phyloP scores from a whole-genome alignment of 805 yeast genomes.

The Candida vartiovaarae region DNA sequence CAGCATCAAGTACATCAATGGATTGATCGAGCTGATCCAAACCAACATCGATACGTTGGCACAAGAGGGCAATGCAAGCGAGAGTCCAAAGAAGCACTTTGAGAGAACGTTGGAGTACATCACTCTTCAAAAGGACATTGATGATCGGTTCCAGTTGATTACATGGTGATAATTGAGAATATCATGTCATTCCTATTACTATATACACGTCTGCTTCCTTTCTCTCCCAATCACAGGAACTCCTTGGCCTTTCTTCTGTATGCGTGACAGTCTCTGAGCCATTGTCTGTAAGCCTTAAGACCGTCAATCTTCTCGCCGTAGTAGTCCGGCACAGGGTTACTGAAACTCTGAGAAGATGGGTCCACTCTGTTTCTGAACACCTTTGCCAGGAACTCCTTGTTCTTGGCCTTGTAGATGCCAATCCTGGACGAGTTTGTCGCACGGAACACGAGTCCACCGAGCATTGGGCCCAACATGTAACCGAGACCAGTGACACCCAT shows the following conservation, averaged over 20 bases:
- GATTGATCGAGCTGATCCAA: slow-evolving; percentile 74
- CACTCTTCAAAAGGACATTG: slow-evolving; percentile 57
- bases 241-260: slow-evolving; percentile 77
- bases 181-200: neutral
- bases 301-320: slow-evolving; percentile 95
- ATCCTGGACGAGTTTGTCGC: slow-evolving; percentile 41
- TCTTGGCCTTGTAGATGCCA: slow-evolving; percentile 48
- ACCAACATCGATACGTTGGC: slow-evolving; percentile 40
- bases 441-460: slow-evolving; percentile 69
- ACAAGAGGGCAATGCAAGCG: slow-evolving; percentile 10
- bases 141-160: slow-evolving; percentile 59
- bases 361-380: slow-evolving; percentile 79
- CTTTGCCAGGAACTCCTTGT: slow-evolving; percentile 66
- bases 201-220: neutral
- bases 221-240: slow-evolving; percentile 39
- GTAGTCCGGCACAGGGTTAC: slow-evolving; percentile 97
- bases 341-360: slow-evolving; percentile 82
- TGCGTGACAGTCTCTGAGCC: slow-evolving; percentile 94
- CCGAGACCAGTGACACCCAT: slow-evolving; percentile 71
- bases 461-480: slow-evolving; percentile 71
- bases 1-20: slow-evolving; percentile 71
- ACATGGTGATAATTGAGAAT: slow-evolving; percentile 16
- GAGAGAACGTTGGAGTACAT: slow-evolving; percentile 69
- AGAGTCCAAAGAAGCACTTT: slow-evolving; percentile 41
- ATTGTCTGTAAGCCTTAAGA: slow-evolving; percentile 79